Base-by-base conservation (phyloP, 2,329 filamentous ascomycete genomes). In the Exophiala sideris region DNA sequence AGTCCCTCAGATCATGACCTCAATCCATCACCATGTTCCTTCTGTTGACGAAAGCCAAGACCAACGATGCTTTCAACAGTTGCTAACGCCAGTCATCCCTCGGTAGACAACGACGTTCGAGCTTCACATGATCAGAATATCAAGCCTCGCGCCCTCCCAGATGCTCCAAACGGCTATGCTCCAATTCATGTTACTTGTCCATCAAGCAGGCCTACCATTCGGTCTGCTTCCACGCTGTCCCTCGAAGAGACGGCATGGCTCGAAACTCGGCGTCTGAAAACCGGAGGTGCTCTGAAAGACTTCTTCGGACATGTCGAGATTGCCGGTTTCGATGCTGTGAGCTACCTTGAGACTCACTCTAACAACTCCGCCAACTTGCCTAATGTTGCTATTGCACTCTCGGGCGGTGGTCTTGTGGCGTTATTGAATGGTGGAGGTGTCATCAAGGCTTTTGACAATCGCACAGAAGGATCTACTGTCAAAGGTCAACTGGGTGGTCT, bases 391-490 rank as follows among this genome's bases (percentile, higher is more conserved):
- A 81, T 95, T 58, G 88, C 89, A 10, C 75, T 87, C 35, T 92
- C 89, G 0, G 90, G 90, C 9, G 90, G 90, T 67, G 90, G 90
- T 33, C 95, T 92, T 67, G 79, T 90, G 50, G 89, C 90, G 12
- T 77, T 95, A 74, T 76, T 91, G 74, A 91, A 87, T 66, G 89
- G 88, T 35, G 90, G 85, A 16, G 90, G 90, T 56, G 86, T 85
- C 42, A 64, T 95, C 11, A 81, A 87, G 21, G 90, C 90, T 0
- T 91, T 89, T 61, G 90, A 95, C 68, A 80, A 71, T 63, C 81
- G 90, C 18, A 91, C 87, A 0, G 68, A 76, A 0, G 81, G 82
- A 48, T 75, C 84, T 1, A 86, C 82, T 0, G 71, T 64, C 5
- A 65, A 72, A 3, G 88, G 88, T 3, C 87, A 89, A 44, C 76